These are phyloP conservation scores for Fraxinus xanthoxyloides DNA, from an alignment of 305 asterid species.

Conservation along the genomic window DNA sequence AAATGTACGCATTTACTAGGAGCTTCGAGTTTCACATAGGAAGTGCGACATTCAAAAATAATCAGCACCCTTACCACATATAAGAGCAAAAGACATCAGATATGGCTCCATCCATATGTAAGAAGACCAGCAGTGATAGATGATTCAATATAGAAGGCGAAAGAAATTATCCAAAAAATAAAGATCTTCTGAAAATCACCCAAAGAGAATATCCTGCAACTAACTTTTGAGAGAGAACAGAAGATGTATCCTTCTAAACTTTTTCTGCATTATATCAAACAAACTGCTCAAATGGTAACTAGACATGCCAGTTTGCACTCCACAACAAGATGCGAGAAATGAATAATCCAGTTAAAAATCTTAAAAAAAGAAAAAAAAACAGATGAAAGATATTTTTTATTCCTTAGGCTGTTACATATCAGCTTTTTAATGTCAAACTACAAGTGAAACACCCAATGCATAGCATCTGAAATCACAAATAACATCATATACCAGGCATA, in stretches of 20 bases:
- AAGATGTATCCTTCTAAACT: not conserved
- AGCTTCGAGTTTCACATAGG: not conserved
- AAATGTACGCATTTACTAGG: not conserved
- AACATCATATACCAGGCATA: conserved; percentile 39
- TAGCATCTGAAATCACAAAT: conserved; percentile 24
- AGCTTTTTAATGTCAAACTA: conserved; percentile 40
- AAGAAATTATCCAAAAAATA: not conserved
- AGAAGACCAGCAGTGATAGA: not conserved
- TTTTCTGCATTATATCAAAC: not conserved
- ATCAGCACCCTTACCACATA: not conserved
- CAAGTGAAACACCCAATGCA: conserved; percentile 25
- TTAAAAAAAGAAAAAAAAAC: not conserved
- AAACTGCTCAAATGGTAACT: conserved; percentile 19
- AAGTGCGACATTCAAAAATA: not conserved
- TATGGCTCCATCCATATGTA: not conserved
- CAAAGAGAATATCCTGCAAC: not conserved
- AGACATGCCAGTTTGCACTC: conserved; percentile 16
- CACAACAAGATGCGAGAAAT: conserved; percentile 9
- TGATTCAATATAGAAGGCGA: not conserved
- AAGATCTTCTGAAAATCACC: not conserved
- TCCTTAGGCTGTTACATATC: conserved; percentile 38
- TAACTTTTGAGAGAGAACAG: not conserved
- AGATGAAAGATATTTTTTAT: conserved; percentile 21
- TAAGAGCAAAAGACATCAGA: not conserved
- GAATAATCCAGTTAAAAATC: conserved; percentile 25